Evolutionary conservation across 2,329 filamentous ascomycete species (phyloP), one percentile per base, ranked within the genome.

Genomic region (Cryoendolithus antarcticus): DNA sequence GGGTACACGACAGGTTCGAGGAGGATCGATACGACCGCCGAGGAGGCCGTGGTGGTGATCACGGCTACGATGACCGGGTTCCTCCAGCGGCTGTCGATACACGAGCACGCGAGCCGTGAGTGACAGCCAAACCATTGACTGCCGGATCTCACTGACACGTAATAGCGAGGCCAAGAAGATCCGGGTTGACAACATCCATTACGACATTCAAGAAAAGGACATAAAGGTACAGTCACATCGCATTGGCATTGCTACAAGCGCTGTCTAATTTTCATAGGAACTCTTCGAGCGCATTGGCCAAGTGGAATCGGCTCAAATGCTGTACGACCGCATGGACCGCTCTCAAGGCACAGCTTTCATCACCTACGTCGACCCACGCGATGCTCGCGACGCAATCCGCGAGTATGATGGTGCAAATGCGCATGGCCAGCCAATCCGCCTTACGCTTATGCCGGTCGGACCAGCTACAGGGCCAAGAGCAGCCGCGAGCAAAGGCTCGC

Each of bases 321-420:
- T 77, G 43, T 95, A 93, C 57, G 88, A 95, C 61, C 81, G 86
- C 51, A 82, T 85, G 43, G 88, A 88, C 41, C 83, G 88, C 53
- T 93, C 86, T 2, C 80, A 88, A 53, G 88, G 88, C 40, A 72
- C 80, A 30, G 88, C 86, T 5, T 91, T 77, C 54, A 82, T 95
- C 35, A 88, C 81, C 6, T 94, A 93, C 62, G 73, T 79, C 49
- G 69, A 66, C 40, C 64, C 73, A 36, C 70, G 75, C 35, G 82
- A 94, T 59, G 88, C 88, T 7, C 66, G 72, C 50, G 69, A 74
- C 34, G 88, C 88, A 2, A 72, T 94, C 40, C 70, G 69, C 39
- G 81, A 94, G 52, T 95, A 82, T 55, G 80, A 95, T 56, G 85
- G 85, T 40, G 86, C 86, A 46, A 94, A 94, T 57, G 88, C 88